A percentile compares a stretch with the other conserved stretches of the same genome.
phyloP scores from a whole-genome alignment of 106 monocot genomes.

The Acorus calamus region DNA sequence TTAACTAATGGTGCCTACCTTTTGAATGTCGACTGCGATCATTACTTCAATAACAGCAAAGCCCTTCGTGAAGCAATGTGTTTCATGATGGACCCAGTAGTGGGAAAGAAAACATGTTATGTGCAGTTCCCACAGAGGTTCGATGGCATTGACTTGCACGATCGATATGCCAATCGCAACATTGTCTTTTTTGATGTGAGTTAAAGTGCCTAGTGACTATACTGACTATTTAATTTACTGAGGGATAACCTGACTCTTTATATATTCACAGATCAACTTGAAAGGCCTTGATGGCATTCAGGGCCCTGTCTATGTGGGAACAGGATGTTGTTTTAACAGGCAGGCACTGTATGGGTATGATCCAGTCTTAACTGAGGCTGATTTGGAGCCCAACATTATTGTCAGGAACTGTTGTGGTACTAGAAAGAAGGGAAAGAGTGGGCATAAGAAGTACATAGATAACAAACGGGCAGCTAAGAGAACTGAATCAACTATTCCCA shows the following conservation, averaged over 20 bases:
- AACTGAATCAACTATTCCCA: conserved; percentile 71
- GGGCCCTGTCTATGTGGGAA: conserved; percentile 84
- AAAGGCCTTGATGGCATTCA: conserved; percentile 90
- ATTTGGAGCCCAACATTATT: conserved; percentile 81
- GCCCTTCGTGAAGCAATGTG: conserved; percentile 88
- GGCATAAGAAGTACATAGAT: conserved; percentile 61
- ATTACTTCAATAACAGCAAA: conserved; percentile 87
- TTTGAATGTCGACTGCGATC: conserved; percentile 84
- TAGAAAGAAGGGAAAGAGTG: conserved; percentile 45
- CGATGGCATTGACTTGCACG: conserved; percentile 74
- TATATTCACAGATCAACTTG: conserved; percentile 68
- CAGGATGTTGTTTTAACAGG: conserved; percentile 87
- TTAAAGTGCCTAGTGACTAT: too few relatives aligned
- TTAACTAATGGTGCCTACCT: conserved; percentile 79
- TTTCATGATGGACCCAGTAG: conserved; percentile 87
- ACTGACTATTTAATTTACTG: too few relatives aligned
- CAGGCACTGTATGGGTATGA: conserved; percentile 90
- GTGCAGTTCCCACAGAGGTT: conserved; percentile 83
- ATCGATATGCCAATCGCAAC: conserved; percentile 78
- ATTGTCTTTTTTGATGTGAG: conserved; percentile 82
- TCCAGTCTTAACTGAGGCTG: conserved; percentile 79
- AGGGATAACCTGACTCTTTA: too few relatives aligned
- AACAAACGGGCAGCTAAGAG: conserved; percentile 62
- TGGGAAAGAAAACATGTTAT: conserved; percentile 71
- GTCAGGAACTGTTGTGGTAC: conserved; percentile 75